phyloP scores from a whole-genome alignment of 2,329 filamentous ascomycete genomes.

The Dactylellina parvicollis region DNA sequence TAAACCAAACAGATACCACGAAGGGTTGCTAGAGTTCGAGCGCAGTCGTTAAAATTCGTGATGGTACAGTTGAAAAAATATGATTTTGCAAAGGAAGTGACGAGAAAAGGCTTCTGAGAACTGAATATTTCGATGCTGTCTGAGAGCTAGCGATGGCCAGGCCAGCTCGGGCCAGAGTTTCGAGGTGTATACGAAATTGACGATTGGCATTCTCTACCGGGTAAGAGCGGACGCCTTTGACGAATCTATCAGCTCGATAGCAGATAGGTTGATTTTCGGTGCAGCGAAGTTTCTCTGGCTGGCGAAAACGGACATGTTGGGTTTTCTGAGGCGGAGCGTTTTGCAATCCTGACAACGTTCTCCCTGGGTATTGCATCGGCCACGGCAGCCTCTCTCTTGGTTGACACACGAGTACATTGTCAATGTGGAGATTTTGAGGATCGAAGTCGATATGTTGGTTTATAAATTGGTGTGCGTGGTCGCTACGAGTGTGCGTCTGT shows the following conservation, averaged over 20 bases:
- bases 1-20: constrained; percentile 4
- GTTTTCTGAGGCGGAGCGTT: constrained; percentile 35
- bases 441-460: not conserved
- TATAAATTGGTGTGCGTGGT: not conserved
- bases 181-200: not conserved
- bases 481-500: not conserved
- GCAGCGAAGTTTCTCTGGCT: constrained; percentile 17
- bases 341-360: constrained; percentile 30
- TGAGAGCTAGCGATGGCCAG: constrained; percentile 6
- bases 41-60: constrained; percentile 42
- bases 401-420: constrained; percentile 51
- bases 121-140: not conserved
- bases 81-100: constrained; percentile 13
- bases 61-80: constrained; percentile 28
- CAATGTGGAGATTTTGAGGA: not conserved
- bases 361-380: constrained; percentile 43
- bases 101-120: not conserved
- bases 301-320: constrained; percentile 26
- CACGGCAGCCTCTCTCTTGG: constrained; percentile 47
- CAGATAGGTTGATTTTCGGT: constrained; percentile 43
- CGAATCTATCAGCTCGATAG: constrained; percentile 25
- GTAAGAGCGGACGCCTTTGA: constrained; percentile 18
- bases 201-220: constrained; percentile 3
- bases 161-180: constrained; percentile 42
- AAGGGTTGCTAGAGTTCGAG: constrained; percentile 25